Percentiles rank a stretch among this genome's conserved stretches.
phyloP scores from a whole-genome alignment of 805 yeast genomes.

The Nakazawaea ernobii region DNA sequence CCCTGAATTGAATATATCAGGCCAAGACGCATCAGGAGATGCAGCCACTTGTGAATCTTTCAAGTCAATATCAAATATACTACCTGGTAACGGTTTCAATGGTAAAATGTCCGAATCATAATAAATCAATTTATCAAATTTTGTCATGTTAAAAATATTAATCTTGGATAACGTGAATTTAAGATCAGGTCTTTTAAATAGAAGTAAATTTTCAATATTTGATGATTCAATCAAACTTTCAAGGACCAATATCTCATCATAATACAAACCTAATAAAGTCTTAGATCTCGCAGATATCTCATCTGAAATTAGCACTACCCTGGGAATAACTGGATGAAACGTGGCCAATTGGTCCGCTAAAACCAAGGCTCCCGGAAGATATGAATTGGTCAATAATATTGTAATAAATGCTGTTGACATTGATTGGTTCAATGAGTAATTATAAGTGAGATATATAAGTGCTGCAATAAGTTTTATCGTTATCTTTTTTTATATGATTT shows the following conservation, averaged over 20 bases:
- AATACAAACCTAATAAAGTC: background rate
- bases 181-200: slow-evolving; percentile 26
- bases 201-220: background rate
- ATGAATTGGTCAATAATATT: slow-evolving; percentile 26
- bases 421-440: no score
- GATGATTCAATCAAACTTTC: background rate
- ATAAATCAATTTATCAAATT: slow-evolving; percentile 45
- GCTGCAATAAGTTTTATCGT: no score
- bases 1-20: slow-evolving; percentile 84
- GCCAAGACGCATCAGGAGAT: slow-evolving; percentile 86
- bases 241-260: slow-evolving; percentile 1
- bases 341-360: slow-evolving; percentile 22
- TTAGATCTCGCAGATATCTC: background rate
- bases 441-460: no score
- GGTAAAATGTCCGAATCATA: slow-evolving; percentile 64
- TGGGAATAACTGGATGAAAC: slow-evolving; percentile 15
- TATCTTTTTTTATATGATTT: no score
- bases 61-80: slow-evolving; percentile 16
- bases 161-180: slow-evolving; percentile 45
- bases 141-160: slow-evolving; percentile 41
- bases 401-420: slow-evolving; percentile 22
- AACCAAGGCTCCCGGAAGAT: slow-evolving; percentile 32
- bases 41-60: slow-evolving; percentile 33
- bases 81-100: slow-evolving; percentile 23
- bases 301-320: slow-evolving; percentile 17